phyloP scores from a whole-genome alignment of 495 filamentous ascomycete species.

The Tuber umbilicatum region DNA sequence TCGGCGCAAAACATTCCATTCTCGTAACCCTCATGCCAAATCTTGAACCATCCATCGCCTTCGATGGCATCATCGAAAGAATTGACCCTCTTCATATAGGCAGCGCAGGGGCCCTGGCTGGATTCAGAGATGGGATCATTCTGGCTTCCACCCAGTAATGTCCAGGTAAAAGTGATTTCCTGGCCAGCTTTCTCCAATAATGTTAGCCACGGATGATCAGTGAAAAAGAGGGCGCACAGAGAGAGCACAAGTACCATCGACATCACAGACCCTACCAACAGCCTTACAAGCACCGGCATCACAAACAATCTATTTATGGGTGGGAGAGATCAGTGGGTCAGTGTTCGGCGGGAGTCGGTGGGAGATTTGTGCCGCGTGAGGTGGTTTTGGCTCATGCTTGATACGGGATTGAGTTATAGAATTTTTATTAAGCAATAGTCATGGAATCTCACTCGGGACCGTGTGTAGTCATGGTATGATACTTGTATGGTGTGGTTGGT shows the following conservation, averaged over 20 bases:
- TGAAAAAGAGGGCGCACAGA: background rate
- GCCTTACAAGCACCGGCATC: constrained; percentile 39
- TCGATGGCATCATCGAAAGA: constrained; percentile 40
- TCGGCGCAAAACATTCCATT: too few species aligned
- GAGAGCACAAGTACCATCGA: constrained; percentile 20
- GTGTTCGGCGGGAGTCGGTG: constrained; percentile 57
- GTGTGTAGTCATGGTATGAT: too few species aligned
- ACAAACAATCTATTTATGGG: constrained; percentile 61
- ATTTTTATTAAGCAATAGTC: too few species aligned
- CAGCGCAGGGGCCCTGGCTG: constrained; percentile 64
- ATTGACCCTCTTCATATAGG: constrained; percentile 59
- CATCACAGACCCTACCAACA: constrained; percentile 15
- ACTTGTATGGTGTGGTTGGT: too few species aligned
- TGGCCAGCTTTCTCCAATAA: constrained; percentile 43
- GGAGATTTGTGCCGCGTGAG: too few species aligned
- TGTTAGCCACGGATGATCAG: background rate
- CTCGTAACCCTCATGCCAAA: constrained; percentile 63
- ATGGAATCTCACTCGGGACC: too few species aligned
- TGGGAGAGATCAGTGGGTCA: constrained; percentile 50
- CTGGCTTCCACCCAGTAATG: constrained; percentile 52
- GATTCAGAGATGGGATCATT: constrained; percentile 54
- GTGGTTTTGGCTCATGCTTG: too few species aligned
- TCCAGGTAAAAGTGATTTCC: constrained; percentile 57
- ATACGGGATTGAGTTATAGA: too few species aligned
- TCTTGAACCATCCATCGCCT: constrained; percentile 75